A percentile compares a stretch with the other conserved stretches of the same genome.
Evolutionary conservation across 208 protist genomes (phyloP).

Genomic region (Trypanosoma cruzi): DNA sequence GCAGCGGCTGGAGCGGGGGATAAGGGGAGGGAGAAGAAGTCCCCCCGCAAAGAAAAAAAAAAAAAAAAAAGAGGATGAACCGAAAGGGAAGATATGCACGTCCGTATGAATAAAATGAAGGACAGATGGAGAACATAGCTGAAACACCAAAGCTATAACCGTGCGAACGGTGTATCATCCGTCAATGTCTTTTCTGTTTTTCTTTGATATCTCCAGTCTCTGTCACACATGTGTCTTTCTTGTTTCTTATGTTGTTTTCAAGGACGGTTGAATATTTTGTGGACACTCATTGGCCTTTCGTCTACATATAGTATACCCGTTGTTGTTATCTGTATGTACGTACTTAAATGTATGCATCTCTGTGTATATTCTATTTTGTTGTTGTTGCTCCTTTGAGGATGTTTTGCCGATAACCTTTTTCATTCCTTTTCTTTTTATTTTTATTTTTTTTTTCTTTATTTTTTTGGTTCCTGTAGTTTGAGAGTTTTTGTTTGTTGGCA

Average conservation of each 20-base stretch:
- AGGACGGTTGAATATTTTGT: no score
- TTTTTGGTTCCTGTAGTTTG: not conserved
- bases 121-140: no score
- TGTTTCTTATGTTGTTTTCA: no score
- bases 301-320: not conserved
- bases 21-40: no score
- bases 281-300: no score
- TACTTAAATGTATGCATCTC: not conserved
- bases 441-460: conserved; percentile 13
- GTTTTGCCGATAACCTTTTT: not conserved
- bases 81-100: no score
- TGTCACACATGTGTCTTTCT: no score
- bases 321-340: not conserved
- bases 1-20: not conserved
- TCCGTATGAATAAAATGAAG: no score
- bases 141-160: no score
- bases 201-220: no score
- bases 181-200: no score
- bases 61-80: not conserved
- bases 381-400: not conserved
- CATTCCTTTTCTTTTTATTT: not conserved
- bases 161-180: no score
- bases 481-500: not conserved
- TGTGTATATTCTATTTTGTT: not conserved
- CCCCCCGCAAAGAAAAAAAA: not conserved